Conservation (phyloP, 1,139 yeast genomes). For the Debaryomyces fabryi region DNA sequence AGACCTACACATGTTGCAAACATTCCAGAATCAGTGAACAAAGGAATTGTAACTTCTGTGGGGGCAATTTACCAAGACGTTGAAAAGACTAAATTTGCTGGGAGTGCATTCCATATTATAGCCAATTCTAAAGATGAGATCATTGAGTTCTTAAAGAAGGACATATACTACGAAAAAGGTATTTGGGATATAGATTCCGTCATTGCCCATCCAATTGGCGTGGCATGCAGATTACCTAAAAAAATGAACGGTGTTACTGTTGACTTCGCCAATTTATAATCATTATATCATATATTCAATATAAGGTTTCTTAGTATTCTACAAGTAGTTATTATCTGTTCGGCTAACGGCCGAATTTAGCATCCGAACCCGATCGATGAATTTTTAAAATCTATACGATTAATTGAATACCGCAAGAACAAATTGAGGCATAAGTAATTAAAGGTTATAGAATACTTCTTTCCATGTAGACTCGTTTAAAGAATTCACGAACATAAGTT, state of each 20-base stretch:
- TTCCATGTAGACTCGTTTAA: too few species aligned
- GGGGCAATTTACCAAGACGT: constrained; percentile 63
- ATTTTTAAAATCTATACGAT: too few species aligned
- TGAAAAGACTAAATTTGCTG: constrained; percentile 61
- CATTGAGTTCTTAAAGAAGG: constrained; percentile 61
- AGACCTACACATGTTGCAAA: constrained; percentile 63
- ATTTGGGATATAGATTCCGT: constrained; percentile 77
- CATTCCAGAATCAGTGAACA: constrained; percentile 51
- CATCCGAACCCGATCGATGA: not conserved
- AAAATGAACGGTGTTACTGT: constrained; percentile 28
- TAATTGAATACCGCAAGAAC: not conserved
- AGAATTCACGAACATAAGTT: too few species aligned
- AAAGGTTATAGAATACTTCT: not conserved
- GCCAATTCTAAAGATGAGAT: constrained; percentile 69
- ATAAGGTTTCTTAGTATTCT: not conserved
- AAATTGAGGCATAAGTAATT: not conserved
- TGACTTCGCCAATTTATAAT: constrained; percentile 5
- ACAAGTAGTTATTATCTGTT: not conserved
- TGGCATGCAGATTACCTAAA: constrained; percentile 39
- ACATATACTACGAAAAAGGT: constrained; percentile 64
- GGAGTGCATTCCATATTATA: constrained; percentile 63
- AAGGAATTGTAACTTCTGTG: constrained; percentile 62
- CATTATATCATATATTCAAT: not conserved
- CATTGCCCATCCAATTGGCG: constrained; percentile 55
- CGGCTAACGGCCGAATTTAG: not conserved